These are phyloP conservation scores for Syzygium oleosum DNA, from an alignment of 345 rosid species.

Conservation along the genomic window DNA sequence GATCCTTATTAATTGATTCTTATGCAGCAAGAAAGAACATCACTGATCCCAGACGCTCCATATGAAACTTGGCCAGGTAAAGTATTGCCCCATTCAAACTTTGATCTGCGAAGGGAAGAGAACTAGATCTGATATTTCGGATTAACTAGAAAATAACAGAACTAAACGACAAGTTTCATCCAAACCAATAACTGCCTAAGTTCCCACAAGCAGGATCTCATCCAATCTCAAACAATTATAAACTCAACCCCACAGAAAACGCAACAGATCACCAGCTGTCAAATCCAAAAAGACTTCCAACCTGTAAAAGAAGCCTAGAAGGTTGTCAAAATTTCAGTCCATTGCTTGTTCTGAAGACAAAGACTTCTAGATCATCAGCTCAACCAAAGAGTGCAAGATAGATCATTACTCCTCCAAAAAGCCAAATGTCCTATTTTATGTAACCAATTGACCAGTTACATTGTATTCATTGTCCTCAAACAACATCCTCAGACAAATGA, in stretches of 20 bases:
- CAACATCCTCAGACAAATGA: neutral
- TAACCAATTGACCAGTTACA: neutral
- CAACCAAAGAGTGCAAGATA: too few species aligned
- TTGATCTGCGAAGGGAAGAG: neutral
- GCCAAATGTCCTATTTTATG: neutral
- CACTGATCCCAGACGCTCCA: neutral
- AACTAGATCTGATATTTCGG: neutral
- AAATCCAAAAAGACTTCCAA: neutral
- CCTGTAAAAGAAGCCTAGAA: neutral
- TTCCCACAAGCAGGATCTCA: neutral
- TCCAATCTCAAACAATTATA: neutral
- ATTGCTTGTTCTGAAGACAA: neutral
- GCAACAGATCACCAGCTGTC: neutral
- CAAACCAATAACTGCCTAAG: neutral
- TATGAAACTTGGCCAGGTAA: neutral
- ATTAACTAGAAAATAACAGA: neutral
- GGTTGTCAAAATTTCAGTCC: neutral
- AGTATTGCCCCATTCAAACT: neutral
- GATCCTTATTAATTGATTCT: too few species aligned
- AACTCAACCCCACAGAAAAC: neutral
- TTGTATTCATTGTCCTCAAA: neutral
- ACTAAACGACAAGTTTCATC: neutral
- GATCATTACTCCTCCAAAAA: neutral
- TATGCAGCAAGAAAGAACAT: neutral
- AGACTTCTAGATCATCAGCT: neutral